Conservation (phyloP, 176 grass and related monocot genomes). For the Olyra latifolia region DNA sequence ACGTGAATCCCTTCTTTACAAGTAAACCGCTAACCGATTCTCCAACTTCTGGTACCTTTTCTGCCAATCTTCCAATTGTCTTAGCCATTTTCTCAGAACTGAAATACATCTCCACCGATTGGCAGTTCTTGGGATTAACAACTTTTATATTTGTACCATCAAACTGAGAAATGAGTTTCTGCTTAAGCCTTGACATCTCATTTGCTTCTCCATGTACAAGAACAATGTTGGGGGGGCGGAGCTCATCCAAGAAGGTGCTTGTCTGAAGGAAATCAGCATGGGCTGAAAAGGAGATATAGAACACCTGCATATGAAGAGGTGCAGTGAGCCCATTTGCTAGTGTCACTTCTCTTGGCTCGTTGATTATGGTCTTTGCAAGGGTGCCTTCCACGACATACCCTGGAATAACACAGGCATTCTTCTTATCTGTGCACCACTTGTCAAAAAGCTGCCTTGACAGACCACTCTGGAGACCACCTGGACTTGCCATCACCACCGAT, state of each 20-base stretch:
- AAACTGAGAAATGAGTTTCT: slow-evolving; percentile 84
- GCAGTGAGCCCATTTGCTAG: slow-evolving; percentile 86
- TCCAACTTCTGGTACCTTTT: slow-evolving; percentile 68
- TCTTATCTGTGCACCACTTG: slow-evolving; percentile 96
- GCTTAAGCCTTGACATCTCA: slow-evolving; percentile 91
- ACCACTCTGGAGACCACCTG: slow-evolving; percentile 80
- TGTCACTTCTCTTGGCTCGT: slow-evolving; percentile 91
- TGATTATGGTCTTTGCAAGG: slow-evolving; percentile 89
- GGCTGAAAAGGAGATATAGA: slow-evolving; percentile 95
- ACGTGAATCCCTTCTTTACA: slow-evolving; percentile 94
- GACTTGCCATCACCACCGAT: slow-evolving; percentile 92
- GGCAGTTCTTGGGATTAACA: slow-evolving; percentile 85
- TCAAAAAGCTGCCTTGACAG: slow-evolving; percentile 93
- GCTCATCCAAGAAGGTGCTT: slow-evolving; percentile 79
- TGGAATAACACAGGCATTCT: slow-evolving; percentile 89
- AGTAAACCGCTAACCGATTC: slow-evolving; percentile 69
- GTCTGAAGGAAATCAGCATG: slow-evolving; percentile 94
- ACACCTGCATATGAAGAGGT: slow-evolving; percentile 89
- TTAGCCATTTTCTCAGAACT: slow-evolving; percentile 95
- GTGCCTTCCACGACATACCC: slow-evolving; percentile 93
- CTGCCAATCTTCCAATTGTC: slow-evolving; percentile 77
- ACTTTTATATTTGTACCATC: slow-evolving; percentile 74
- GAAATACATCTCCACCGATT: slow-evolving; percentile 86
- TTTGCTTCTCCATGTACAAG: slow-evolving; percentile 96
- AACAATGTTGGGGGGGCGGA: slow-evolving; percentile 85